Conservation (phyloP, 257 asterid species). For the Solanum sitiens region DNA sequence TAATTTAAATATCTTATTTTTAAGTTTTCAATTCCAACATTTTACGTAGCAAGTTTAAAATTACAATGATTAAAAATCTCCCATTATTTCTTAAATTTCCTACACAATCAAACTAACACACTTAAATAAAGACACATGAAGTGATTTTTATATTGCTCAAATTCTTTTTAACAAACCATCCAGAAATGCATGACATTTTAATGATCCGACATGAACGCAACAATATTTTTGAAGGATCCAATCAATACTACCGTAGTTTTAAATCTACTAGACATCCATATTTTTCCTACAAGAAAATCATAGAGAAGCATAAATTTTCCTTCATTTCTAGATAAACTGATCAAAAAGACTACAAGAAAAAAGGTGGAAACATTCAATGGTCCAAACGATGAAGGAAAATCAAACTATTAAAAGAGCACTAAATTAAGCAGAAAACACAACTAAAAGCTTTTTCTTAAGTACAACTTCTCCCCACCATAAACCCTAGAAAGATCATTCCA, state of each 20-base stretch:
- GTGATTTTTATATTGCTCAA: neutral
- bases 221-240: neutral
- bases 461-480: constrained; percentile 14
- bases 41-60: too few relatives aligned
- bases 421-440: constrained; percentile 9
- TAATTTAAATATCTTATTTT: neutral
- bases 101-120: neutral
- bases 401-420: neutral
- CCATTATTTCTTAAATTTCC: neutral
- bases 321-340: neutral
- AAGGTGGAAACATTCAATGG: neutral
- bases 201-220: too few relatives aligned
- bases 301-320: neutral
- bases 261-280: neutral
- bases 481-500: constrained; percentile 38
- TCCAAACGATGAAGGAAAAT: neutral
- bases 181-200: neutral
- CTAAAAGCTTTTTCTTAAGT: constrained; percentile 19
- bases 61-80: neutral
- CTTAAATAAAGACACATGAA: too few relatives aligned
- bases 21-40: too few relatives aligned
- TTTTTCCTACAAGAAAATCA: neutral
- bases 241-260: neutral
- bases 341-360: neutral
- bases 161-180: neutral